phyloP scores from a whole-genome alignment of 1,139 yeast genomes.

The Geotrichum carabidarum region DNA sequence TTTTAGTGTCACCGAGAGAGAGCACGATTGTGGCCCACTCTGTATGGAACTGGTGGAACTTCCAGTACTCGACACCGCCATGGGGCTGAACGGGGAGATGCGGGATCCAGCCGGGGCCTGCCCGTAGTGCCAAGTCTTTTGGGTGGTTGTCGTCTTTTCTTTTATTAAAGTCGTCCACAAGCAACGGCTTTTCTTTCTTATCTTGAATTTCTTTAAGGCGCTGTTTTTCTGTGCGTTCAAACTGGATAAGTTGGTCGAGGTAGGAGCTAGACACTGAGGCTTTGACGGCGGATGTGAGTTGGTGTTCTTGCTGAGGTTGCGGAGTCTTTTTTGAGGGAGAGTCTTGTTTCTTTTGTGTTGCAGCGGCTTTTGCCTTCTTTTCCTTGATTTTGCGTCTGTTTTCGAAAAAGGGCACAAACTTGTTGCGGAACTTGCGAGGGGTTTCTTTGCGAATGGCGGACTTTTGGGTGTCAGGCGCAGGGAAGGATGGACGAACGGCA shows the following conservation, averaged over 20 bases:
- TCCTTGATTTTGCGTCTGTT: background rate
- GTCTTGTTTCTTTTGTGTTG: background rate
- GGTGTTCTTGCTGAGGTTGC: background rate
- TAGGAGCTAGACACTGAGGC: background rate
- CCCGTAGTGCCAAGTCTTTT: background rate
- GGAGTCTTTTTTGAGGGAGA: background rate
- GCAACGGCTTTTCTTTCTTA: background rate
- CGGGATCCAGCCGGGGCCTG: conserved; percentile 2
- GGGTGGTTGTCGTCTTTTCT: background rate
- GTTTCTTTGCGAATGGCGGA: background rate
- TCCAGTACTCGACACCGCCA: conserved; percentile 6
- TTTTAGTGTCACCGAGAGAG: conserved; percentile 3
- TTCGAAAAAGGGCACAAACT: conserved; percentile 12
- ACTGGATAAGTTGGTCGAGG: conserved; percentile 5
- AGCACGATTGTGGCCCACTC: conserved; percentile 2
- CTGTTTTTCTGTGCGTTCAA: conserved; percentile 2
- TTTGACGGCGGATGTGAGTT: background rate
- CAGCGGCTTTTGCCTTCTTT: background rate
- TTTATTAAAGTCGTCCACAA: background rate
- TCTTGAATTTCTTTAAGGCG: background rate
- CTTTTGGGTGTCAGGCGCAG: background rate
- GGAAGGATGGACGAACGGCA: background rate
- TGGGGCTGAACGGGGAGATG: background rate
- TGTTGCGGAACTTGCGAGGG: conserved; percentile 12
- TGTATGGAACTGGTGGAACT: conserved; percentile 6